Evolutionary conservation across 345 rosid species (phyloP).

Genomic region (Hirschfeldia incana): DNA sequence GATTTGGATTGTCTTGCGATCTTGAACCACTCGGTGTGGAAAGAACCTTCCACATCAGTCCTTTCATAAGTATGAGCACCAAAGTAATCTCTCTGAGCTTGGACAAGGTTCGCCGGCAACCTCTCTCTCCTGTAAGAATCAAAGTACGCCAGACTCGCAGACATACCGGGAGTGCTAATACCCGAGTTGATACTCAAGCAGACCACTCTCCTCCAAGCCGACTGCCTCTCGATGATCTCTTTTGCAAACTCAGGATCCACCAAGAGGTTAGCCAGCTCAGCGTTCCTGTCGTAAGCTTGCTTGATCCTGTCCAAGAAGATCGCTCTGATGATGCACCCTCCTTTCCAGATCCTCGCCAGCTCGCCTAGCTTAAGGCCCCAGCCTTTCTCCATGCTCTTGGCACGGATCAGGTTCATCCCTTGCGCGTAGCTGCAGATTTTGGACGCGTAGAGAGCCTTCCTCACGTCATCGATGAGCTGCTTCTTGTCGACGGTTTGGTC

Average conservation of each 20-base stretch:
- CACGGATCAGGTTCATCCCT: slow-evolving; percentile 94
- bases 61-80: slow-evolving; percentile 99
- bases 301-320: slow-evolving; percentile 91
- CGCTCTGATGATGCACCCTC: slow-evolving; percentile 95
- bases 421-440: slow-evolving; percentile 97
- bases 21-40: slow-evolving; percentile 99
- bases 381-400: slow-evolving; percentile 82
- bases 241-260: slow-evolving; percentile 96
- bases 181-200: slow-evolving; percentile 87
- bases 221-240: slow-evolving; percentile 87
- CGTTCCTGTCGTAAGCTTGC: slow-evolving; percentile 90
- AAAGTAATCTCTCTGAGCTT: slow-evolving; percentile 95
- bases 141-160: slow-evolving; percentile 89
- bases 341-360: slow-evolving; percentile 97
- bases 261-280: slow-evolving; percentile 82
- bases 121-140: slow-evolving; percentile 84
- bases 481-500: slow-evolving; percentile 75
- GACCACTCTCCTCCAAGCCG: slow-evolving; percentile 95
- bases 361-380: slow-evolving; percentile 95
- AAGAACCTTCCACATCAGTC: slow-evolving; percentile 82
- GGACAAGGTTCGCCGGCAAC: slow-evolving; percentile 91
- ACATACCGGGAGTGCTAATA: slow-evolving; percentile 93
- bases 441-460: slow-evolving; percentile 89
- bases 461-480: slow-evolving; percentile 78
- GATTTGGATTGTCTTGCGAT: slow-evolving; percentile 67